Evolutionary conservation across 495 filamentous ascomycete species (phyloP).

Genomic region (Penicillium soppii): DNA sequence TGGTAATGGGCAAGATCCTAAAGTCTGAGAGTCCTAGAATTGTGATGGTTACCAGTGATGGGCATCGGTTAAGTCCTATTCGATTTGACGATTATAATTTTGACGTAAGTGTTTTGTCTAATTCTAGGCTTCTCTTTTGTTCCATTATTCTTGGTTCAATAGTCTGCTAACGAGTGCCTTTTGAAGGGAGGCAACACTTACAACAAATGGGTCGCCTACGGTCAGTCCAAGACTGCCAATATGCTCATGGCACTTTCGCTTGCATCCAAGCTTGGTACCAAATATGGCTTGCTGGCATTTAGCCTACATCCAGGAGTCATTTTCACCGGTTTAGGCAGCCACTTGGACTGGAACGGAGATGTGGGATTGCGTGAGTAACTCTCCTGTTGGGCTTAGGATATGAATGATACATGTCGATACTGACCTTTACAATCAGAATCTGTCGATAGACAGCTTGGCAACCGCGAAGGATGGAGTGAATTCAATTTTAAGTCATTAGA

Average conservation of each 20-base stretch:
- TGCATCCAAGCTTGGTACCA: slow-evolving; percentile 31
- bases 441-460: slow-evolving; percentile 14
- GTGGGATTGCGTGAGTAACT: slow-evolving; percentile 13
- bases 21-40: slow-evolving; percentile 17
- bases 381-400: background rate
- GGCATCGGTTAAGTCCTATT: slow-evolving; percentile 40
- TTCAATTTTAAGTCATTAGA: slow-evolving; percentile 44
- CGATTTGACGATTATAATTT: slow-evolving; percentile 59
- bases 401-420: background rate
- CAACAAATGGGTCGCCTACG: slow-evolving; percentile 53
- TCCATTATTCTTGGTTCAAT: background rate
- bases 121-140: background rate
- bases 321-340: slow-evolving; percentile 21
- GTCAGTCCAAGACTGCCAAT: slow-evolving; percentile 59
- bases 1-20: slow-evolving; percentile 49
- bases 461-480: slow-evolving; percentile 30
- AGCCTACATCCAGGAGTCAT: slow-evolving; percentile 49
- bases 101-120: slow-evolving; percentile 16
- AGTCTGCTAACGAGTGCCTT: background rate
- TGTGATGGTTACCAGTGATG: slow-evolving; percentile 34
- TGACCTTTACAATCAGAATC: slow-evolving; percentile 2
- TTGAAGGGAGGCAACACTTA: slow-evolving; percentile 48
- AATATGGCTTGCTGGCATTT: slow-evolving; percentile 29
- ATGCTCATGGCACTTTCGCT: slow-evolving; percentile 52
- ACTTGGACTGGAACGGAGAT: slow-evolving; percentile 30